Evolutionary conservation across 495 filamentous ascomycete species (phyloP).

Genomic region (Neurospora cerealis): DNA sequence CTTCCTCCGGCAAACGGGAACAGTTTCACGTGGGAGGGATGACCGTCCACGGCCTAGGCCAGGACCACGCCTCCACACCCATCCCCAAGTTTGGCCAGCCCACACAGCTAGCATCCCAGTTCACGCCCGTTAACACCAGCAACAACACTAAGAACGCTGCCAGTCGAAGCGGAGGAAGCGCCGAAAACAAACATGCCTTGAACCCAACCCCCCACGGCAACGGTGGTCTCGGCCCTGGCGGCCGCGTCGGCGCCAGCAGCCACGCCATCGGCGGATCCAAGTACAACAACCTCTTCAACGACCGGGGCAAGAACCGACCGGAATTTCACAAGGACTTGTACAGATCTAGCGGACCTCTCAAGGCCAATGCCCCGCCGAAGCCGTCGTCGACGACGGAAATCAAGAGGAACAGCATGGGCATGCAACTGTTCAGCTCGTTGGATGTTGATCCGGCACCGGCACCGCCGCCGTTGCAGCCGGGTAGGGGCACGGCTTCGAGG

Average conservation of each 20-base stretch:
- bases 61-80: slow-evolving; percentile 12
- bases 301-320: slow-evolving; percentile 33
- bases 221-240: background rate
- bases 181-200: background rate
- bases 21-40: background rate
- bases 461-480: background rate
- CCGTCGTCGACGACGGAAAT: slow-evolving; percentile 10
- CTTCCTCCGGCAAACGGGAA: background rate
- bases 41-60: slow-evolving; percentile 10
- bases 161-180: background rate
- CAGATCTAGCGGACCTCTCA: slow-evolving; percentile 3
- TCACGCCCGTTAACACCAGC: slow-evolving; percentile 1
- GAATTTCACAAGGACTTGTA: slow-evolving; percentile 38
- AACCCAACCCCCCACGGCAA: background rate
- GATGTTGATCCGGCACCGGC: slow-evolving; percentile 10
- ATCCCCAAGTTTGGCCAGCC: slow-evolving; percentile 23
- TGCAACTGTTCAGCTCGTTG: slow-evolving; percentile 31
- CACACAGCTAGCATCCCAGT: slow-evolving; percentile 15
- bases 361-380: slow-evolving; percentile 17
- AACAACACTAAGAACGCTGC: slow-evolving; percentile 9
- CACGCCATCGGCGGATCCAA: slow-evolving; percentile 2
- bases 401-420: slow-evolving; percentile 18
- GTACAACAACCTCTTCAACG: slow-evolving; percentile 21
- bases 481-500: slow-evolving; percentile 7
- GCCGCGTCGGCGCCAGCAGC: background rate